Base-by-base conservation (phyloP, 1,139 yeast genomes). In the Protomyces pachydermus region DNA sequence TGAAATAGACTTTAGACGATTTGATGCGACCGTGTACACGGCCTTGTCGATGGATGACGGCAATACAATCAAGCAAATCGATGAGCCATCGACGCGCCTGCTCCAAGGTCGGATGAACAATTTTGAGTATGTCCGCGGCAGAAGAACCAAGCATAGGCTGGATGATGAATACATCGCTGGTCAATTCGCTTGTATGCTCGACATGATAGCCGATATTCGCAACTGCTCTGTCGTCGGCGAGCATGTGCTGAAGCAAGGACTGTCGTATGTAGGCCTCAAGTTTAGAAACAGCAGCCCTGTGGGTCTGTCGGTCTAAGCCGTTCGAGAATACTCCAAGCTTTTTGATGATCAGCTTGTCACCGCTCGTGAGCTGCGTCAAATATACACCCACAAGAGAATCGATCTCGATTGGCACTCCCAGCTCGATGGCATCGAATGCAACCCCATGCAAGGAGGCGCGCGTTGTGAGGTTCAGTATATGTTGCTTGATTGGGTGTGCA, bases 71-170 rank as follows among this genome's bases (percentile, higher is more conserved):
- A 32, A 95, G 77, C 2, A 93, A 71, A 72, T 91, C 95, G 61
- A 91, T 86, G 51, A 91, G 80, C 98, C 98, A 95, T 3, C 86
- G 81, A 69, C 97, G 81, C 0, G 96, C 96, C 1, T 88, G 80
- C 3, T 88, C 84, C 72, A 91, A 78, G 70, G 83, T 85, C 55
- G 81, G 81, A 2, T 84, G 87, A 0, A 89, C 84, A 0, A 91
- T 82, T n/a, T 84, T 82, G 12, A 91, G 75, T 10, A 91, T 74
- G 62, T 87, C 91, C 50, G 83, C 81, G 1, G 91, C 72, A 0
- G 88, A 78, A 35, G 85, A 87, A 62, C 81, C 76, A 0, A 83
- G 79, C 68, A 82, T 84, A 66, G 89, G 95, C 0, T 89, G 83
- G 57, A 93, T 75, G 0, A 93, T 74, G 37, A 86, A 78, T 38